Evolutionary conservation across 306 rosid genomes (phyloP), one percentile per base, ranked within the genome.

Genomic region (Trifolium subterraneum): DNA sequence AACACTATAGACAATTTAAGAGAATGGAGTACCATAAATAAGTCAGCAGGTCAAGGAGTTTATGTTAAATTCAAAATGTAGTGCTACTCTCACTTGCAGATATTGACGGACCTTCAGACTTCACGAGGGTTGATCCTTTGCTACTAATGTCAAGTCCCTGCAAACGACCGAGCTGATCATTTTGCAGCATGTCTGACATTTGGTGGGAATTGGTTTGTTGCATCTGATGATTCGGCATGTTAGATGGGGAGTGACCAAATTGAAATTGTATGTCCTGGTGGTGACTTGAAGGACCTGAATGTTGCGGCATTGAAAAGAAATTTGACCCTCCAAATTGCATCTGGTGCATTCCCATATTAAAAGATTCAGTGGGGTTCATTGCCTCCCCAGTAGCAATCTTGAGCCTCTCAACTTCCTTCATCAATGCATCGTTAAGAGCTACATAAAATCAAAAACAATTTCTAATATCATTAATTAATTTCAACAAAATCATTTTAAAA

Each of bases 331-430:
- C 76, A 61, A 79, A 95, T 35, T 80, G 81, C 88, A 90, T 78
- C 70, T 92, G 92, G 84, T 81, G 92, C 91, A 92, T 90, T 82
- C 99, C 97, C 74, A 90, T 48, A 87, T 83, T 87, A 61, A 87
- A 92, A 42, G 99, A 92, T 22, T 92, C 93, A 8, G 91, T 82
- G 35, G 81, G 85, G 83, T 82, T 86, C 83, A 95, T 86, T 66
- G 70, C 90, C 82, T 95, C 97, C 9, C 99, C 99, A 0, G 98
- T 92, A 68, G 93, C 98, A 36, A 92, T 38, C 82, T 89, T 92
- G 61, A 95, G 98, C 87, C 98, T 87, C 84, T 90, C 98, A 55
- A 95, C 99, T 85, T 95, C 99, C 84, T 90, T 92, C 86, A 90
- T 87, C 73, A 95, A 89, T 4, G 98, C 97, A 8, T 95, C 97